Conservation (phyloP, 2,329 filamentous ascomycete genomes). For the Microcyclospora tardicrescens region DNA sequence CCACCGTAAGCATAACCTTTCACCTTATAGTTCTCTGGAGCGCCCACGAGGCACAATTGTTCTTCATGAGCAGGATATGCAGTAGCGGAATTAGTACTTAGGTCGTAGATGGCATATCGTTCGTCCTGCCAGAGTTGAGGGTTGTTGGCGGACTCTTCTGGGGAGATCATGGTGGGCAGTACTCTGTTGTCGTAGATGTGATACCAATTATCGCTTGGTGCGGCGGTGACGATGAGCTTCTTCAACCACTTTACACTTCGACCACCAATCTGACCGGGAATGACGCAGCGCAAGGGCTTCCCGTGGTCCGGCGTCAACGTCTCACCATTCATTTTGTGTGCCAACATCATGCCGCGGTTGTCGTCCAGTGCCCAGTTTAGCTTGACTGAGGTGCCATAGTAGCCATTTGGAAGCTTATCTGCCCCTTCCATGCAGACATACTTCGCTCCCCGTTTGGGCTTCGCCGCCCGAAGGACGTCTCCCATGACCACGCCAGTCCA, state of each 20-base stretch:
- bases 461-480: slow-evolving; percentile 56
- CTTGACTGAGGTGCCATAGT: slow-evolving; percentile 79
- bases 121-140: slow-evolving; percentile 77
- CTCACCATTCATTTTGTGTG: slow-evolving; percentile 85
- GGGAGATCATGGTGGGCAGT: slow-evolving; percentile 71
- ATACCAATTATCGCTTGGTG: slow-evolving; percentile 85
- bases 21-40: slow-evolving; percentile 46
- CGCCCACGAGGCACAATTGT: slow-evolving; percentile 38
- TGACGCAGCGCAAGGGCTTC: slow-evolving; percentile 66
- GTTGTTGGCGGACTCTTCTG: slow-evolving; percentile 63
- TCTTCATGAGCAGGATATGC: slow-evolving; percentile 73
- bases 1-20: slow-evolving; percentile 82
- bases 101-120: slow-evolving; percentile 81
- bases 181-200: slow-evolving; percentile 91
- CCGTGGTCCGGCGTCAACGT: slow-evolving; percentile 71
- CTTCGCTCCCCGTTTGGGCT: slow-evolving; percentile 54
- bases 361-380: slow-evolving; percentile 78
- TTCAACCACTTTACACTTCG: slow-evolving; percentile 90
- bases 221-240: slow-evolving; percentile 61
- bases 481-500: slow-evolving; percentile 73
- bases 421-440: slow-evolving; percentile 89
- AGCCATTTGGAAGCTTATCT: slow-evolving; percentile 73
- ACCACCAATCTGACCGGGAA: slow-evolving; percentile 84
- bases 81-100: slow-evolving; percentile 74
- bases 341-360: slow-evolving; percentile 72